Base-by-base conservation (phyloP, 495 filamentous ascomycete species). In the Penicillium longicatenatum region DNA sequence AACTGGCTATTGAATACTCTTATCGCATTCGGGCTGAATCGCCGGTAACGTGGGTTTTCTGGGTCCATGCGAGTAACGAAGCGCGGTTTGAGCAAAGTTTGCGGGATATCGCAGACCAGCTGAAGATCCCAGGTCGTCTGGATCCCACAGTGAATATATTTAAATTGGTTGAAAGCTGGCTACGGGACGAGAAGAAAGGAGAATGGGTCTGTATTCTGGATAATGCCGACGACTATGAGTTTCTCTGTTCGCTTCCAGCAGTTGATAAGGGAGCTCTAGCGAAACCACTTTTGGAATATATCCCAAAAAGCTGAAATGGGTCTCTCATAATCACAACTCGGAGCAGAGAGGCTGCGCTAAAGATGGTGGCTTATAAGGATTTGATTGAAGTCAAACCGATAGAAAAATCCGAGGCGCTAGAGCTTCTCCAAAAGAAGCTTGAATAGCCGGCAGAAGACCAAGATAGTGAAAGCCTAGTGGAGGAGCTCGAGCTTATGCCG, bases 11-110 rank as follows among this genome's bases (percentile, higher is more conserved):
- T 44, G 67, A 79, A 61, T 68, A 77, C 52, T 35, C 59, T 30
- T 78, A 79, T 55, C 64, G 54, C 52, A 52, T 58, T n/a, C 69
- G 65, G 58, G 21, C 17, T 4, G 54, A 77, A 26, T 75, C 63
- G 17, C 75, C 72, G 10, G 50, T 67, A 24, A 80, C 70, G 24
- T 79, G 68, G 70, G 72, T 82, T 8, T 79, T 84, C 61, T 84
- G 80, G 79, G 59, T 82, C 2, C 71, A 77, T 62, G 72, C 74
- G 4, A 73, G 72, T 46, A 76, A 60, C 29, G 49, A 42, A 8
- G 63, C 68, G 9, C 68, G 75, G 12, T 76, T 80, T 20, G 68
- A 74, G 60, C 62, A 79, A 31, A 55, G 70, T 50, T 77, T 63
- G 62, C 56, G 62, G 44, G 69, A 70, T 16, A 76, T 82, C 51